phyloP scores from a whole-genome alignment of 2,329 filamentous ascomycete species.

The Sphaerulina vaccinii region DNA sequence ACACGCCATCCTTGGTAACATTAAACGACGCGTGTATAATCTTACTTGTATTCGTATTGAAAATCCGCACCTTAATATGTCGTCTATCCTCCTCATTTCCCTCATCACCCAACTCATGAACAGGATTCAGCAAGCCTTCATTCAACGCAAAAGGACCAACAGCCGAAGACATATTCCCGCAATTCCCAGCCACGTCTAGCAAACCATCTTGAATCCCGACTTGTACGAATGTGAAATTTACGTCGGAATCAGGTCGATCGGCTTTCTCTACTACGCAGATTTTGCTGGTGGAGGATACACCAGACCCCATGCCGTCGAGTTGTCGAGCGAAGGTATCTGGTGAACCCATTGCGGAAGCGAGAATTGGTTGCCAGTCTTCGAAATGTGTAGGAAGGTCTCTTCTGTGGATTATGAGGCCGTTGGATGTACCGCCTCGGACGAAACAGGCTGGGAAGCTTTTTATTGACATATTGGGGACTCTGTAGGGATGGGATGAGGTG shows the following conservation, averaged over 20 bases:
- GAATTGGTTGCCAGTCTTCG: slow-evolving; percentile 53
- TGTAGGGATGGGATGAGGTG: slow-evolving; percentile 3
- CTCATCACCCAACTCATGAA: slow-evolving; percentile 30
- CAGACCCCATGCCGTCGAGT: slow-evolving; percentile 69
- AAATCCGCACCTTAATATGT: slow-evolving; percentile 55
- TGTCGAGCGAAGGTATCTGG: slow-evolving; percentile 68
- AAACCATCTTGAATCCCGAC: slow-evolving; percentile 61
- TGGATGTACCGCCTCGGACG: slow-evolving; percentile 69
- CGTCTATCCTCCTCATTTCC: slow-evolving; percentile 18
- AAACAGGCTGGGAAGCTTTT: slow-evolving; percentile 53
- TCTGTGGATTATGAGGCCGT: slow-evolving; percentile 60
- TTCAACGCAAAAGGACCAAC: slow-evolving; percentile 67
- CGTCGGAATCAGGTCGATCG: slow-evolving; percentile 51
- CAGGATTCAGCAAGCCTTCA: slow-evolving; percentile 47
- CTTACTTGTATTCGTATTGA: slow-evolving; percentile 71
- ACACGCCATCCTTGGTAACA: slow-evolving; percentile 48
- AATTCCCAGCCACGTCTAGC: slow-evolving; percentile 69
- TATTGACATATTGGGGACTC: slow-evolving; percentile 15
- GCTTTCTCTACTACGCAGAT: slow-evolving; percentile 64
- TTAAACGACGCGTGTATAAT: slow-evolving; percentile 59
- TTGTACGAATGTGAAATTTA: slow-evolving; percentile 71
- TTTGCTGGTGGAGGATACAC: slow-evolving; percentile 68
- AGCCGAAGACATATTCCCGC: slow-evolving; percentile 70
- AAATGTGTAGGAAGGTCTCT: slow-evolving; percentile 52
- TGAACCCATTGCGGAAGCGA: slow-evolving; percentile 61